Evolutionary conservation across 2,329 filamentous ascomycete species (phyloP), one percentile per base, ranked within the genome.

Genomic region (Colletotrichum sp.): DNA sequence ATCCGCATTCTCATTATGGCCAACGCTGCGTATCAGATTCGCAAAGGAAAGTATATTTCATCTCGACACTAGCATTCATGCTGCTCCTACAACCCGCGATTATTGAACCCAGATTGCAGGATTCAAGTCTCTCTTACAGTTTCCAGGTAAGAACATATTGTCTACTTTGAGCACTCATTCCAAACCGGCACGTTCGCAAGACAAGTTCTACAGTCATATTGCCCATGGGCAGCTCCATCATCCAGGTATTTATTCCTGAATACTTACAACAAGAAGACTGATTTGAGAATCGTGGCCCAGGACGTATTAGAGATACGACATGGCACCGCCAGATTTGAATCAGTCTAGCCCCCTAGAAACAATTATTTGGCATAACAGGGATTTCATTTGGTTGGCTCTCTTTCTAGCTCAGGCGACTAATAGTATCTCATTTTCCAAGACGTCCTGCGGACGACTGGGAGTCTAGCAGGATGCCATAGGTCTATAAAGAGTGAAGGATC

Each of bases 1-100:
- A 3, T 0, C 3, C 5, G 6, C 3, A n/a, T 12, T 3, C 38
- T n/a, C 18, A 1, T 7, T 9, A 48, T 48, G 18, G 5, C 0
- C 9, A n/a, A n/a, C 6, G 0, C 4, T 48, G 5, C 3, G 38
- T 3, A 48, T 48, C 16, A 48, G 6, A 48, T n/a, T 6, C 7
- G 12, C 0, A 48, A n/a, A 48, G n/a, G n/a, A n/a, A n/a, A n/a
- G n/a, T n/a, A n/a, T n/a, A n/a, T n/a, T n/a, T n/a, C n/a, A n/a
- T 48, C 1, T 48, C 0, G 16, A 43, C 38, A 6, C 3, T 9
- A n/a, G 38, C 18, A n/a, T 48, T 48, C 1, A 2, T 48, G 3
- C 0, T 3, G 0, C 38, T 7, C 5, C 0, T n/a, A 9, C 1
- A 2, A 5, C 38, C 18, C 9, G 9, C 38, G 12, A 43, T 18